A percentile compares a stretch with the other conserved stretches of the same genome.
Conservation (phyloP, 495 filamentous ascomycete genomes). For the Letharia columbiana region DNA sequence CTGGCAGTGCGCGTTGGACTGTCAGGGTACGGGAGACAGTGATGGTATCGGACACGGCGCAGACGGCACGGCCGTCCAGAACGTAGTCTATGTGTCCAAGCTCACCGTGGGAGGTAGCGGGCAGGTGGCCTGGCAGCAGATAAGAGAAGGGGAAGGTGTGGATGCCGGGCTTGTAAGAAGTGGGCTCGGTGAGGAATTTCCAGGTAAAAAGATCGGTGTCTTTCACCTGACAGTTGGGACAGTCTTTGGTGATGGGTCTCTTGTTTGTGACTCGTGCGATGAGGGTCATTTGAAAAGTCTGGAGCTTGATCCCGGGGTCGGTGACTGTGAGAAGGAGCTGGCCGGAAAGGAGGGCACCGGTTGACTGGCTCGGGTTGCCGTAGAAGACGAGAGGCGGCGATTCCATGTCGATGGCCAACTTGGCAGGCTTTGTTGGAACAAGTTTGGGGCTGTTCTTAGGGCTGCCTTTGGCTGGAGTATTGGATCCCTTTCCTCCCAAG, state of each 20-base stretch:
- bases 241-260: constrained; percentile 69
- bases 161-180: constrained; percentile 51
- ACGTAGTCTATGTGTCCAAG: constrained; percentile 71
- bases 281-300: constrained; percentile 61
- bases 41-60: constrained; percentile 52
- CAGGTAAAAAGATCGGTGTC: constrained; percentile 66
- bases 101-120: constrained; percentile 65
- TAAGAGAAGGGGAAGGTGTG: constrained; percentile 91
- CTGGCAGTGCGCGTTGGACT: constrained; percentile 67
- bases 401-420: constrained; percentile 71
- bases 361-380: constrained; percentile 62
- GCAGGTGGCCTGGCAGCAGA: constrained; percentile 76
- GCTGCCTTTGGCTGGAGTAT: constrained; percentile 15
- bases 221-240: constrained; percentile 61
- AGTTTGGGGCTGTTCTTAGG: constrained; percentile 23
- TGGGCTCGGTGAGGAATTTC: constrained; percentile 63
- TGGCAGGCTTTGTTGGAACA: constrained; percentile 37
- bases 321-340: constrained; percentile 65
- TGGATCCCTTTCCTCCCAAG: constrained; percentile 5
- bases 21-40: constrained; percentile 55
- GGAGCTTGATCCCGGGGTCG: constrained; percentile 55
- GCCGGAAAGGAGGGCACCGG: constrained; percentile 81
- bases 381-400: constrained; percentile 84
- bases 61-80: constrained; percentile 62
- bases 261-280: constrained; percentile 59